phyloP scores from a whole-genome alignment of 345 rosid species.

The Excoecaria cochinchinensis region DNA sequence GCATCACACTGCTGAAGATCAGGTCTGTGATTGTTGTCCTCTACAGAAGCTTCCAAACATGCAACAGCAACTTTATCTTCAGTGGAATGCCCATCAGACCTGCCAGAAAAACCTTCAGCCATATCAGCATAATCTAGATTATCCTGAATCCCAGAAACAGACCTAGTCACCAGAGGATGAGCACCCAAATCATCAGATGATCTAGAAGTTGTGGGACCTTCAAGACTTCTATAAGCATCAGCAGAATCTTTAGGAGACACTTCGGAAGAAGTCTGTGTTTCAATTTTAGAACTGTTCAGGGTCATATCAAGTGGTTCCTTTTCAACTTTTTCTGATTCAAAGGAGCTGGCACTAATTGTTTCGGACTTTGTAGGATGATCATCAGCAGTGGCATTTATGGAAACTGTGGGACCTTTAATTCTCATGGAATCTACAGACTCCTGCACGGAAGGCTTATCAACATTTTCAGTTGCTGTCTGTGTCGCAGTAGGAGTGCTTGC shows the following conservation, averaged over 20 bases:
- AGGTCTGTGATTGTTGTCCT: constrained; percentile 15
- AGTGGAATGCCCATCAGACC: neutral
- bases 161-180: neutral
- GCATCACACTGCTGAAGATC: constrained; percentile 15
- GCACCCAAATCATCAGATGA: neutral
- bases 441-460: neutral
- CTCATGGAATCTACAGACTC: neutral
- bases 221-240: neutral
- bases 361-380: neutral
- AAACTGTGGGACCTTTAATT: constrained; percentile 2
- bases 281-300: neutral
- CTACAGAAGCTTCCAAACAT: neutral
- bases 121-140: neutral
- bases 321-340: neutral
- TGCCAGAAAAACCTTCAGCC: neutral
- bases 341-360: neutral
- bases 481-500: neutral
- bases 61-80: constrained; percentile 19
- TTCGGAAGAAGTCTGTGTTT: neutral
- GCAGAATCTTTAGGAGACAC: constrained; percentile 1
- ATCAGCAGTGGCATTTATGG: neutral
- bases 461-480: neutral
- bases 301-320: neutral
- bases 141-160: neutral
- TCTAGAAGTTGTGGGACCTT: neutral